A percentile compares a stretch with the other conserved stretches of the same genome.
These are phyloP conservation scores for Nothophoma quercina DNA, from an alignment of 2,329 filamentous ascomycete species.

Conservation along the genomic window DNA sequence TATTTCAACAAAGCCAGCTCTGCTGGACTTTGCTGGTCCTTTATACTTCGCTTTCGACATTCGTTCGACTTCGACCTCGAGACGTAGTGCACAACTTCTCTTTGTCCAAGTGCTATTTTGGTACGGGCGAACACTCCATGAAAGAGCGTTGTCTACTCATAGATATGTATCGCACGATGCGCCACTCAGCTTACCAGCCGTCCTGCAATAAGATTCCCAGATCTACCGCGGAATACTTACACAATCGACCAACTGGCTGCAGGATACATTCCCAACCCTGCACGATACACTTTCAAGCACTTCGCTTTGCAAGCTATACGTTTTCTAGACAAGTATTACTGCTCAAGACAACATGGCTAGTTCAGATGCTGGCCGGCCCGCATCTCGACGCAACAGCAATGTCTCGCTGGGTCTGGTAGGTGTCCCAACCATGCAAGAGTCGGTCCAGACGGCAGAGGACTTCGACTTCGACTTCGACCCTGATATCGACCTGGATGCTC, in stretches of 20 bases:
- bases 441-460: neutral
- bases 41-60: conserved; percentile 22
- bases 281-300: neutral
- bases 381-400: conserved; percentile 5
- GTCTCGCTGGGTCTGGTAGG: conserved; percentile 8
- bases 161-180: conserved; percentile 25
- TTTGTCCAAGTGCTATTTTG: conserved; percentile 30
- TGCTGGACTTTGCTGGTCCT: conserved; percentile 9
- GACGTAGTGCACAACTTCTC: conserved; percentile 11
- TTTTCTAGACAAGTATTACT: conserved; percentile 1
- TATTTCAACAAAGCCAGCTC: conserved; percentile 20
- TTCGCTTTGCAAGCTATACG: neutral
- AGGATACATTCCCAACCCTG: neutral
- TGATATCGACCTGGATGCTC: neutral
- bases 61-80: conserved; percentile 14
- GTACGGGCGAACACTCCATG: conserved; percentile 13
- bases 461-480: conserved; percentile 5
- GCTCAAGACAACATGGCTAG: neutral
- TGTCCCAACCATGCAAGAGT: conserved; percentile 4
- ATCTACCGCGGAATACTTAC: neutral
- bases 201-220: neutral
- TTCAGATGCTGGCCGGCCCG: neutral
- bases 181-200: neutral
- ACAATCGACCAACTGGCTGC: neutral
- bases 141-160: conserved; percentile 29